These are phyloP conservation scores for Mycosarcoma mackinlayi DNA, from an alignment of 1,284 basidiomycete genomes.

Conservation along the genomic window DNA sequence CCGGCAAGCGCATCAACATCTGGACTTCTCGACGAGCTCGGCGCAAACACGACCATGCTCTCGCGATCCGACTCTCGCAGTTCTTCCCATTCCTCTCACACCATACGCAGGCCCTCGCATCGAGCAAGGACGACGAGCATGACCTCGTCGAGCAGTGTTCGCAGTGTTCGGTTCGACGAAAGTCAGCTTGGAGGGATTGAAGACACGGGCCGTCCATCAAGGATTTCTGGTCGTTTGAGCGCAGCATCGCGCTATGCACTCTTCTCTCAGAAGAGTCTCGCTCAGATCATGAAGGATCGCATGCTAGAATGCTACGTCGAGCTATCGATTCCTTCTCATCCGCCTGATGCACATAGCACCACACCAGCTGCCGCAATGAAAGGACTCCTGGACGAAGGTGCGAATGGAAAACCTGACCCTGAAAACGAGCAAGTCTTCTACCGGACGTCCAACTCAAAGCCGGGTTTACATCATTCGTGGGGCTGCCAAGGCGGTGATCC, in stretches of 20 bases:
- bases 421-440: conserved; percentile 15
- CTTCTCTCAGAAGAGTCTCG: conserved; percentile 34
- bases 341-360: neutral
- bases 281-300: conserved; percentile 46
- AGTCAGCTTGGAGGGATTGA: conserved; percentile 13
- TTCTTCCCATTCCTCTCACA: conserved; percentile 41
- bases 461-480: conserved; percentile 47
- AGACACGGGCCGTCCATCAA: conserved; percentile 12
- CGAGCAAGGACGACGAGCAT: conserved; percentile 38
- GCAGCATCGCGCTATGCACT: conserved; percentile 31
- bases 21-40: conserved; percentile 27
- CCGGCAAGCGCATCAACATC: conserved; percentile 11
- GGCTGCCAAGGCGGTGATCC: conserved; percentile 35
- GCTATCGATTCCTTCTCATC: conserved; percentile 10
- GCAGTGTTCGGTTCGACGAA: conserved; percentile 46
- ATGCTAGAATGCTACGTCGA: conserved; percentile 46
- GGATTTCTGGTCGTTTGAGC: conserved; percentile 18
- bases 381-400: neutral
- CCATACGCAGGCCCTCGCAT: conserved; percentile 34
- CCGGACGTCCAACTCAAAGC: conserved; percentile 24
- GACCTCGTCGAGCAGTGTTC: conserved; percentile 31
- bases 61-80: conserved; percentile 45
- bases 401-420: neutral
- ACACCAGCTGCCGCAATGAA: no score
- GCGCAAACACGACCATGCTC: conserved; percentile 30